These are phyloP conservation scores for Dillenia suffruticosa DNA, from an alignment of 164 flowering plant species.

Conservation along the genomic window DNA sequence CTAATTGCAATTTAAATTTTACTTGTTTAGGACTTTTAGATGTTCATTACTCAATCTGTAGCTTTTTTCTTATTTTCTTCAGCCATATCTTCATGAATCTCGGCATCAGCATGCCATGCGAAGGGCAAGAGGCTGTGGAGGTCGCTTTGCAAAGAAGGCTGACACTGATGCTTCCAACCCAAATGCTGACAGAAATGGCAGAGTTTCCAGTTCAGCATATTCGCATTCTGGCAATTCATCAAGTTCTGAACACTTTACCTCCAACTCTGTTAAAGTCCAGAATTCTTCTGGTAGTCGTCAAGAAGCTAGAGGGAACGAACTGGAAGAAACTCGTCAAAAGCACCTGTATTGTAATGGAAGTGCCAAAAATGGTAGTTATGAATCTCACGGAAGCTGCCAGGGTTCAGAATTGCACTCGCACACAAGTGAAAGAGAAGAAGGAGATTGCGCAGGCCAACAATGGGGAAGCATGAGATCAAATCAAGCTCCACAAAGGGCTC, in stretches of 20 bases:
- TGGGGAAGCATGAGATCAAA: slow-evolving; percentile 42
- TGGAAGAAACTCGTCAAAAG: slow-evolving; percentile 11
- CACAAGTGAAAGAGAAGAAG: slow-evolving; percentile 36
- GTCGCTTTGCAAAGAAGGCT: slow-evolving; percentile 84
- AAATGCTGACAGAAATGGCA: slow-evolving; percentile 23
- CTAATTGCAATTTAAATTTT: too few relatives aligned
- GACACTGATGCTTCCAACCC: slow-evolving; percentile 22
- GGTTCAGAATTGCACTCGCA: slow-evolving; percentile 24
- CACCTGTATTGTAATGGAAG: slow-evolving; percentile 17
- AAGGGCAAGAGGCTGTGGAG: slow-evolving; percentile 82
- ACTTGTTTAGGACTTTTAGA: too few relatives aligned
- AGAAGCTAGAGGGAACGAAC: slow-evolving; percentile 19
- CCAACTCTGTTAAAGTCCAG: slow-evolving; percentile 25
- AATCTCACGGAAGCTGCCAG: slow-evolving; percentile 24
- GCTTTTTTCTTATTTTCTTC: slow-evolving; percentile 9
- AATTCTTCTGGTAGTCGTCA: slow-evolving; percentile 27
- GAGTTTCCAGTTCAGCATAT: slow-evolving; percentile 17
- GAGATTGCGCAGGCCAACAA: slow-evolving; percentile 46
- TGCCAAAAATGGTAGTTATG: slow-evolving; percentile 23
- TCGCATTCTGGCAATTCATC: slow-evolving; percentile 39
- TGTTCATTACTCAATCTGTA: neutral
- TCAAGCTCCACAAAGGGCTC: slow-evolving; percentile 50
- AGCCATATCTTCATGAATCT: slow-evolving; percentile 98
- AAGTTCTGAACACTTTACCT: slow-evolving; percentile 35
- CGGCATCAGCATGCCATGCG: slow-evolving; percentile 91